Evolutionary conservation across 1,284 basidiomycete species (phyloP).

Genomic region (Earliella scabrosa): DNA sequence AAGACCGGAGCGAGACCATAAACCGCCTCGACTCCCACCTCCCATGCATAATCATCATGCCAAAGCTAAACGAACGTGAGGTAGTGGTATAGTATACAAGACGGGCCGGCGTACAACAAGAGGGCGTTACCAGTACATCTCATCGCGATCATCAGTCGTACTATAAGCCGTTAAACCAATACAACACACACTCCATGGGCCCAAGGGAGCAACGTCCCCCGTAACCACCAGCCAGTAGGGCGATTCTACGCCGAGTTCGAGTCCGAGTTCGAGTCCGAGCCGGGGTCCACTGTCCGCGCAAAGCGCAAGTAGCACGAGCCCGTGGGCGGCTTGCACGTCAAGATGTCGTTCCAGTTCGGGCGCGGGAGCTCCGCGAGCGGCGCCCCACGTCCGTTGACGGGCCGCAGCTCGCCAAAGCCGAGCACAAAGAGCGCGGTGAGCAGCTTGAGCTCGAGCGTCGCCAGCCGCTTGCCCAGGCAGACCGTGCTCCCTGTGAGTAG

Average conservation of each 20-base stretch:
- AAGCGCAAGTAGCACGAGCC: slow-evolving; percentile 52
- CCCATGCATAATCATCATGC: no score
- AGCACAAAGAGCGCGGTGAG: slow-evolving; percentile 66
- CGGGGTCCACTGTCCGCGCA: slow-evolving; percentile 16
- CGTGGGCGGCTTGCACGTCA: slow-evolving; percentile 62
- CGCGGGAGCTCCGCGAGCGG: slow-evolving; percentile 48
- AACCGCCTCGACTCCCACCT: no score
- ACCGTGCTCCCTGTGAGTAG: slow-evolving; percentile 56
- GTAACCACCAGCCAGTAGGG: no score
- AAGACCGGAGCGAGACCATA: no score
- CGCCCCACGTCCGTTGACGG: slow-evolving; percentile 56
- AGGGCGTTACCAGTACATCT: no score
- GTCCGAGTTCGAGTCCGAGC: neutral
- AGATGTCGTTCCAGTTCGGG: slow-evolving; percentile 78
- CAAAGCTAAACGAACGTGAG: no score
- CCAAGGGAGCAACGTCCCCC: neutral
- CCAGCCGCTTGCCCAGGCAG: slow-evolving; percentile 73
- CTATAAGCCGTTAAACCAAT: no score
- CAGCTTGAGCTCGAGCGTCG: slow-evolving; percentile 72
- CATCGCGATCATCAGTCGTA: no score
- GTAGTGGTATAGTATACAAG: no score
- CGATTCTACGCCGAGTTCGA: no score
- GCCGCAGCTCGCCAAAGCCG: slow-evolving; percentile 53
- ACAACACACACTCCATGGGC: neutral
- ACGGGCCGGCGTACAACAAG: no score